Evolutionary conservation across 1,139 yeast species (phyloP), one percentile per base, ranked within the genome.

Genomic region (Yarrowia galli): DNA sequence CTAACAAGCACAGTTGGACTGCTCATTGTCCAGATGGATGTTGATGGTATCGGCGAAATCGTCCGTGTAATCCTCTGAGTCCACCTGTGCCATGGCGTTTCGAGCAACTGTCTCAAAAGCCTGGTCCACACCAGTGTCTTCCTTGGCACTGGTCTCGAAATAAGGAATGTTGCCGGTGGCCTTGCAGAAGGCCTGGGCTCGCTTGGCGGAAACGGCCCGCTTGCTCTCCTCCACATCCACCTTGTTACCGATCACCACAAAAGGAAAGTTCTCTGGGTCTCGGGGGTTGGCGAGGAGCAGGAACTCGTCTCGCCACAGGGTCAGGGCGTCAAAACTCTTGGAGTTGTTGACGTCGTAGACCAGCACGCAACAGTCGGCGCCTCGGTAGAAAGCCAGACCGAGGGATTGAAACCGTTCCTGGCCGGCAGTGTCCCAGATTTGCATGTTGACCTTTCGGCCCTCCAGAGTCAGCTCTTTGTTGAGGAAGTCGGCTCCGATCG

Each of bases 81-180:
- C 92, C 74, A 88, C 89, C 77, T 91, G 96, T 77, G 93, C 97
- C 74, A 95, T 83, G 0, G 99, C 99, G 82, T 91, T 92, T 75
- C 97, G 86, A 45, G 98, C 98, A 74, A 95, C 91, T 58, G 92
- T 97, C 76, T 95, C 98, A 77, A 95, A 95, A 1, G 98, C 99
- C 75, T 89, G 87, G 75, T 93, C 98, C 49, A 95, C 97, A 71
- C 95, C 95, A 66, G 92, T 90, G 13, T 96, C 92, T 77, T 92
- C 97, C 80, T 92, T 92, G 22, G 98, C 98, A 81, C 93, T 88
- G 25, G 98, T 93, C 78, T 92, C 97, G 77, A 95, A 95, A 71
- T 92, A 89, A 2, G 99, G 98, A 73, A 93, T 85, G 78, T 91
- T 89, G 9, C 98, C 98, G 75, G 92, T 83, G 72, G 89, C 89